A percentile compares a stretch with the other conserved stretches of the same genome.
phyloP scores from a whole-genome alignment of 495 filamentous ascomycete species.

The Aspergillus indologenus region DNA sequence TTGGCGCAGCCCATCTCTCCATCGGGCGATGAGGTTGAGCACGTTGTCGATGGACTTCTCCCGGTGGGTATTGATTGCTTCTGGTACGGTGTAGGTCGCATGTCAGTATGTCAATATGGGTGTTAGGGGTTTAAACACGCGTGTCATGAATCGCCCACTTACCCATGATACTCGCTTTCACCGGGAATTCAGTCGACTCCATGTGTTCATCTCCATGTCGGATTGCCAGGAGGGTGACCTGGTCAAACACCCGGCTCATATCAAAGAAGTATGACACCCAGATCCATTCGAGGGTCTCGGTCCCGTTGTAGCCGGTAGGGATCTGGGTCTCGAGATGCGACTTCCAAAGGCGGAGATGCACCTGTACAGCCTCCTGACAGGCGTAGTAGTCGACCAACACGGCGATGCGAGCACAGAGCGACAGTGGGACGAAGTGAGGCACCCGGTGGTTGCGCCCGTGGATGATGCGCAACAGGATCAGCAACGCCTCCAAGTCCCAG shows the following conservation, averaged over 20 bases:
- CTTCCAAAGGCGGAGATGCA: background rate
- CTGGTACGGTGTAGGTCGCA: background rate
- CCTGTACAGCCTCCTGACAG: background rate
- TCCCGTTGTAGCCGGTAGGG: background rate
- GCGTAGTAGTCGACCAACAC: background rate
- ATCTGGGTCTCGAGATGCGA: background rate
- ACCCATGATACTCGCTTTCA: background rate
- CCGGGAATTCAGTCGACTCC: background rate
- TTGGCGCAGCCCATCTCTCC: background rate
- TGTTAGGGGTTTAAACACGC: too few species aligned
- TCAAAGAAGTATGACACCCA: background rate
- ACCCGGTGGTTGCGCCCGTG: background rate
- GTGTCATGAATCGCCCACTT: background rate
- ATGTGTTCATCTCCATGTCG: background rate
- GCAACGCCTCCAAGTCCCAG: slow-evolving; percentile 4
- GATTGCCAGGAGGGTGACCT: background rate
- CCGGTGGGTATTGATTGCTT: background rate
- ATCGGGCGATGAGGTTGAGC: background rate
- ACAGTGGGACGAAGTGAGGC: background rate
- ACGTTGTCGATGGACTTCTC: background rate
- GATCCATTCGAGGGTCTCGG: background rate
- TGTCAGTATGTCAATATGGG: too few species aligned
- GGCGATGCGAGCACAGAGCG: background rate
- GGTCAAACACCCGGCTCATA: background rate
- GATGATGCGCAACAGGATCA: slow-evolving; percentile 3